A percentile compares a stretch with the other conserved stretches of the same genome.
phyloP scores from a whole-genome alignment of 176 grass and related monocot species.

The Triticum urartu region DNA sequence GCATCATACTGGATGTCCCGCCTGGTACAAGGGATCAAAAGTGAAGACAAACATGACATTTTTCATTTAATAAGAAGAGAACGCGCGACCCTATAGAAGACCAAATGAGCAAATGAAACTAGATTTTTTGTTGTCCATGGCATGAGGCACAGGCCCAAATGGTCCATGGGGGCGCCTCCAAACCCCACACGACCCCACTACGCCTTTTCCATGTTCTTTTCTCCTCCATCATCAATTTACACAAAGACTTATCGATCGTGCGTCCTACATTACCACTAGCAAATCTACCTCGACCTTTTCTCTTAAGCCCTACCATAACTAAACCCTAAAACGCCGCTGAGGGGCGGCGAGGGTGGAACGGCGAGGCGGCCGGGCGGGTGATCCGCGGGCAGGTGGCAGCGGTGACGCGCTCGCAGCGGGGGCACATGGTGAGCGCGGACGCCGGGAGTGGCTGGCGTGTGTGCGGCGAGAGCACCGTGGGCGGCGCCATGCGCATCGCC shows the following conservation, averaged over 20 bases:
- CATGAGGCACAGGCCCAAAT: no score
- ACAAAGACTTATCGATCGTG: background rate
- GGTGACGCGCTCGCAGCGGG: slow-evolving; percentile 85
- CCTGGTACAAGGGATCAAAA: background rate
- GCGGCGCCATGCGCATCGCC: slow-evolving; percentile 77
- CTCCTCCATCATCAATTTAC: background rate
- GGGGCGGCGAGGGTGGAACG: slow-evolving; percentile 1
- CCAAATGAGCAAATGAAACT: background rate
- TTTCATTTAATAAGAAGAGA: background rate
- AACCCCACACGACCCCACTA: background rate
- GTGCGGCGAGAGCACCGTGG: slow-evolving; percentile 90
- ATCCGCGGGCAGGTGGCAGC: slow-evolving; percentile 28
- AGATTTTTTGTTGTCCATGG: background rate
- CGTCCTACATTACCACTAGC: background rate
- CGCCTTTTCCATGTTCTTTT: background rate
- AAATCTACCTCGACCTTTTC: background rate
- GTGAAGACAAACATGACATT: background rate
- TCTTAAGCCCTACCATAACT: background rate
- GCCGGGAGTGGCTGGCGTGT: slow-evolving; percentile 79
- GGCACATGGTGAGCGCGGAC: slow-evolving; percentile 90
- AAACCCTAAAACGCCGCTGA: slow-evolving; percentile 11
- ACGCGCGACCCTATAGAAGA: background rate
- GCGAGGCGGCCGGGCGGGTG: slow-evolving; percentile 1
- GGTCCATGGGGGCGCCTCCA: background rate
- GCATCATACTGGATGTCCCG: no score